Conservation (phyloP, 345 rosid species). For the Hibiscus syriacus region DNA sequence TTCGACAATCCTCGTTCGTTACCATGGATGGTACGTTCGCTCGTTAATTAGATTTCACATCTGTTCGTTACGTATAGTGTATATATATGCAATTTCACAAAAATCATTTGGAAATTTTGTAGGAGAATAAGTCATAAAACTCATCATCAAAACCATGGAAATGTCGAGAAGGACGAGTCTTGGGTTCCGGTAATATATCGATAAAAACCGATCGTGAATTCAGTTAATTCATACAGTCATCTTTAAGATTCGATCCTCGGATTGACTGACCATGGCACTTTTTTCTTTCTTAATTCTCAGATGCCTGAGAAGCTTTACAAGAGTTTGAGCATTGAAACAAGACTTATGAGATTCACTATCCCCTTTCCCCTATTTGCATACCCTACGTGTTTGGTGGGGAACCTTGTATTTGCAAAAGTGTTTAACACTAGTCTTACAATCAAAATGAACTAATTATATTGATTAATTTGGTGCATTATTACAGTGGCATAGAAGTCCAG, state of each 20-base stretch:
- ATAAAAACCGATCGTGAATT: not conserved
- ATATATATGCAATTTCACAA: not conserved
- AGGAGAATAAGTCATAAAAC: slow-evolving; percentile 92
- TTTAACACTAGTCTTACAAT: too few relatives aligned
- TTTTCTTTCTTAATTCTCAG: slow-evolving; percentile 24
- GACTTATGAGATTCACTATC: slow-evolving; percentile 46
- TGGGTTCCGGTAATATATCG: slow-evolving; percentile 50
- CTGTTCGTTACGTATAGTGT: not conserved
- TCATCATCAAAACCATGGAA: slow-evolving; percentile 85
- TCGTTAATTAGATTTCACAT: not conserved
- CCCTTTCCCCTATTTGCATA: slow-evolving; percentile 67
- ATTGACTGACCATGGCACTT: not conserved
- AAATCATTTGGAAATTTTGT: not conserved
- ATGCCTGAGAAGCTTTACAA: slow-evolving; percentile 52
- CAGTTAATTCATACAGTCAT: not conserved
- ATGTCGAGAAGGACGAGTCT: slow-evolving; percentile 79
- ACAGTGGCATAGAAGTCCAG: slow-evolving; percentile 90
- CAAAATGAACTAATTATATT: not conserved
- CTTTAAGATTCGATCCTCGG: not conserved
- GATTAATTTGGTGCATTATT: not conserved
- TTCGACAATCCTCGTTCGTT: slow-evolving; percentile 79
- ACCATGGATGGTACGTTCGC: slow-evolving; percentile 66
- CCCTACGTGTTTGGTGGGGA: slow-evolving; percentile 57
- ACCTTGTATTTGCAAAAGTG: not conserved
- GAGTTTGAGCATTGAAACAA: slow-evolving; percentile 26